Base-by-base conservation (phyloP, 2,329 filamentous ascomycete species). In the Sporothrix inflata region DNA sequence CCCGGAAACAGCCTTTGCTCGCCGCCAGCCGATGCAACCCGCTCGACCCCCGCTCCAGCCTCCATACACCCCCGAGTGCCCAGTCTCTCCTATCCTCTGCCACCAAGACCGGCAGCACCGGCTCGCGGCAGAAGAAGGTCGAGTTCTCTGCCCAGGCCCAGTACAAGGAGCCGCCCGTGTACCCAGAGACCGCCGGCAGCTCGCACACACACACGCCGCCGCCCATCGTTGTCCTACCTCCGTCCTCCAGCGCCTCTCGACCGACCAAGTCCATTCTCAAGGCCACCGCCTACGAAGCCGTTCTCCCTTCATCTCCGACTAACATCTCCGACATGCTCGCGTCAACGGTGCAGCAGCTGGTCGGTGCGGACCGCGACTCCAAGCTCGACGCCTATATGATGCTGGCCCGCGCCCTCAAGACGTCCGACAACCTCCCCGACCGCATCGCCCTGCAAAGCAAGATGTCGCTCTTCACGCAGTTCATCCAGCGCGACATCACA, bases 331-430 rank as follows among this genome's bases (percentile, higher is more conserved):
- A 89, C 76, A 96, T 98, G 91, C 83, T 98, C 75, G 92, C 97
- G 76, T 97, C 93, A 0, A 89, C 94, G 5, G 87, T 94, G 47
- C 91, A 93, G 80, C 92, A 96, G 81, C 86, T 99, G 65, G 92
- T 91, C 49, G 90, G 92, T 27, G 85, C 89, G 40, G 92, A 94
- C 76, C 86, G 91, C 70, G 87, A 90, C 72, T 90, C 89, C 14
- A 91, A 91, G 76, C 82, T 96, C 42, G 96, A 99, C 82, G 93
- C 94, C 66, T 98, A 99, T 78, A 90, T 91, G 79, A 92, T 92
- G 77, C 84, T 99, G 60, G 89, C 91, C 42, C 87, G 90, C 45
- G 90, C 91, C 4, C 84, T 98, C 76, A 92, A 93, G 79, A 88
- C 91, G 6, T 97, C 95, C 72, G 93, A 94, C 74, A 92, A 93